Base-by-base conservation (phyloP, 768 basidiomycete species). In the Auricularia auricula-judae region DNA sequence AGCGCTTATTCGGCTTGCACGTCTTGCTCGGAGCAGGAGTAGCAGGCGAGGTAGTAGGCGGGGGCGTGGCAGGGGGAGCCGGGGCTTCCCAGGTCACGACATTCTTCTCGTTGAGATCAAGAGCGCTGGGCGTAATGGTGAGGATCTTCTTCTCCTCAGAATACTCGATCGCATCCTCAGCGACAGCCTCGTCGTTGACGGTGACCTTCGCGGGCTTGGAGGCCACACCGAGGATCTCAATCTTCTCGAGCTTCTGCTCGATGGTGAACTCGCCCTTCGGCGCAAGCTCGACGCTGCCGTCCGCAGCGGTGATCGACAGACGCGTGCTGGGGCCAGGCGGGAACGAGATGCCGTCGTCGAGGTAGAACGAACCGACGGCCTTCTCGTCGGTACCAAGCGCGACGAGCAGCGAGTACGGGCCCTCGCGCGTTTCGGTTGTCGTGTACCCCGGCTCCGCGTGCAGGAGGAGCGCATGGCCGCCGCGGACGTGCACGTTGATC, bases 141-240 rank as follows among this genome's bases (percentile, higher is more conserved):
- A 86, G 68, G 70, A 80, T 78, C 65, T 78, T 71, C 54, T 76
- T 76, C 10, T 70, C 69, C 0, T 64, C 66, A 33, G 73, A 66
- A 68, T 82, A 86, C 14, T 70, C 70, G 79, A 80, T 82, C 21
- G 65, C 70, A 8, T 69, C 29, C 29, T 29, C 29, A 29, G 29
- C 47, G 14, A 78, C 67, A 3, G 7, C 62, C 44, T 72, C 67
- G 18, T 78, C 79, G 63, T 80, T 72, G 44, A 84, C 62, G 7
- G 65, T 71, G 3, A 86, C 80, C 4, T 51, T 62, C 14, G 59
- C 67, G 3, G 85, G 84, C 35, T 72, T 72, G 43, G 66, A 43
- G 18, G 62, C 36, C n/a, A 73, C 80, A 0, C 87, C 88, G 21
- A 90, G 78, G 11, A 91, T 69, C 2, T 81, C 86, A 59, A 90